These are phyloP conservation scores for Colletotrichum orchidophilum DNA, from an alignment of 2,329 filamentous ascomycete species.

Conservation along the genomic window DNA sequence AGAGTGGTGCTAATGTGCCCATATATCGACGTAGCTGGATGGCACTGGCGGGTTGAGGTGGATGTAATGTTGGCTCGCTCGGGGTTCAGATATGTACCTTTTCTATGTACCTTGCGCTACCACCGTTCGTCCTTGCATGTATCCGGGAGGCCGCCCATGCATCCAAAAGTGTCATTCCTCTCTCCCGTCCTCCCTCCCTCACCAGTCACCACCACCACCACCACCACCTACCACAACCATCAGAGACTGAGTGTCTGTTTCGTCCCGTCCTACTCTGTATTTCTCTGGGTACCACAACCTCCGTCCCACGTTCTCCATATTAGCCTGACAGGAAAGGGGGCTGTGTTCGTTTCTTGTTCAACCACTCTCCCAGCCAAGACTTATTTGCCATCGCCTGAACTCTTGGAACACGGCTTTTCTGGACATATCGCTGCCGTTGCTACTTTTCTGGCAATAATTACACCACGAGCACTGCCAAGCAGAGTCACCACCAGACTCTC, in stretches of 20 bases:
- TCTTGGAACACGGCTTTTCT: slow-evolving; percentile 23
- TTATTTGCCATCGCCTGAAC: slow-evolving; percentile 18
- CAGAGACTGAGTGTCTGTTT: slow-evolving; percentile 1
- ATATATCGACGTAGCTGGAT: background rate
- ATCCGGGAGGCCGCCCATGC: slow-evolving; percentile 6
- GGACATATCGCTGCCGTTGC: background rate
- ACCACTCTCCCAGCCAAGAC: slow-evolving; percentile 11
- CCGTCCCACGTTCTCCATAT: slow-evolving; percentile 27
- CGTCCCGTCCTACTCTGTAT: slow-evolving; percentile 9
- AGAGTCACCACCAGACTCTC: background rate
- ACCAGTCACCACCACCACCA: background rate
- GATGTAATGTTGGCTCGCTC: background rate
- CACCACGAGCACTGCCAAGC: background rate
- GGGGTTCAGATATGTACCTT: background rate
- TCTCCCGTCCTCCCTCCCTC: background rate
- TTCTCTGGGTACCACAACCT: slow-evolving; percentile 3
- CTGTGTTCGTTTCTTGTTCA: slow-evolving; percentile 31
- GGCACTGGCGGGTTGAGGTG: background rate
- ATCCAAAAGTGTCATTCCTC: slow-evolving; percentile 1
- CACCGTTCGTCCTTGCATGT: background rate
- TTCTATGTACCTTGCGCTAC: background rate
- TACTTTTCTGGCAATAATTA: background rate
- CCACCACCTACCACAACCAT: background rate
- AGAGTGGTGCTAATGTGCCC: background rate
- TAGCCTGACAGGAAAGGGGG: slow-evolving; percentile 32